Evolutionary conservation across 1,284 basidiomycete genomes (phyloP), one percentile per base, ranked within the genome.

Genomic region (Apiotrichum porosum): DNA sequence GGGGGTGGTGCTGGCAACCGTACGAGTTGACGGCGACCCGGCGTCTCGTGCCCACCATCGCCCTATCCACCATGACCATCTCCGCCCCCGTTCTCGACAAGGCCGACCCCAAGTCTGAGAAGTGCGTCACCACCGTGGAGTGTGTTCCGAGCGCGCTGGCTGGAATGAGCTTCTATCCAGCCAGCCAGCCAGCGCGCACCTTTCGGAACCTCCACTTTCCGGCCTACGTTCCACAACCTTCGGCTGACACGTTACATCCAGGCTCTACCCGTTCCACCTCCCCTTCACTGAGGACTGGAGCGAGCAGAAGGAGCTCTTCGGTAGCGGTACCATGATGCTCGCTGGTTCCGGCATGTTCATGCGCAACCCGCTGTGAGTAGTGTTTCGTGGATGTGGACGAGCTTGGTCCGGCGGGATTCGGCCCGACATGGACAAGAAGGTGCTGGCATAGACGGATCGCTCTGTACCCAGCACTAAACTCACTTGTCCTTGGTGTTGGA

Each of bases 291-390:
- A 60, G n/a, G 68, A 66, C 45, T 71, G 69, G 69, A 48, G 53
- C 21, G 59, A 65, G 58, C 44, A 65, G 51, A 65, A 62, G 47
- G 68, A 68, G 46, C 54, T 56, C 19, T 68, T 63, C 46, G 55
- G 57, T 2, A 59, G 54, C 41, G 52, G 57, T 6, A 60, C 63
- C 12, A 68, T 68, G 68, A 69, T 67, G 54, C 55, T 59, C 42
- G 63, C 69, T 14, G 67, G 66, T 37, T 68, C 65, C n/a, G 69
- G 69, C 26, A 71, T 71, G 64, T 71, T 69, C 47, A 59, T 69
- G 55, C 67, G 67, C 48, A 69, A 68, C 47, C 69, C 69, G 32
- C 30, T 69, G 69, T 71, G 44, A 54, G 18, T 22, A 15, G 15
- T 8, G 6, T 22, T 3, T 8, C 9, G 21, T 37, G 21, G 1